phyloP scores from a whole-genome alignment of 352 stramenopile genomes.

The Globisporangium abappressorium region DNA sequence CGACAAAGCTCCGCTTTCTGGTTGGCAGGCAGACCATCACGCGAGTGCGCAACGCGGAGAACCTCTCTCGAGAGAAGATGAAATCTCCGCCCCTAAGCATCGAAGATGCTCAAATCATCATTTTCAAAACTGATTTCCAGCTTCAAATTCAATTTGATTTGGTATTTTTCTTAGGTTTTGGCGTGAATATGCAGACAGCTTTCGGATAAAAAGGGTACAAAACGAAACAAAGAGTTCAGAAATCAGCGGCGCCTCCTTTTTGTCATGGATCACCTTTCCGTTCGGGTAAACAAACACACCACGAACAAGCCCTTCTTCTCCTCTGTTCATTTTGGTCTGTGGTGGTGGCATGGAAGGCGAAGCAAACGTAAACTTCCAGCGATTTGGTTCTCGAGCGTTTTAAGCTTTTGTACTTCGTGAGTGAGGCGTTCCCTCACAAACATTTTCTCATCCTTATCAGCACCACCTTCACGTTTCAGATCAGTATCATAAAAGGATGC shows the following conservation, averaged over 20 bases:
- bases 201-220: not conserved
- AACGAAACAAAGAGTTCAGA: slow-evolving; percentile 3
- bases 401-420: not conserved
- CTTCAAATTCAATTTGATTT: not conserved
- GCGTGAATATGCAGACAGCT: not conserved
- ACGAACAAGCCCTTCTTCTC: too few relatives aligned
- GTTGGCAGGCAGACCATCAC: too few relatives aligned
- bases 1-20: not conserved
- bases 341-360: not conserved
- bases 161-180: not conserved
- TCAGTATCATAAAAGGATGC: not conserved
- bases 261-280: not conserved
- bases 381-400: not conserved
- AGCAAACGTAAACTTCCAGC: not conserved
- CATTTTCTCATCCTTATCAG: not conserved
- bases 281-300: not conserved
- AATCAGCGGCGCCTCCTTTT: not conserved
- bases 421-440: not conserved
- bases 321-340: not conserved
- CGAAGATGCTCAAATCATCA: not conserved
- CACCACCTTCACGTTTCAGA: not conserved
- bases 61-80: not conserved
- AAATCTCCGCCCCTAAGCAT: too few relatives aligned
- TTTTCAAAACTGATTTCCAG: not conserved
- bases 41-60: not conserved